Base-by-base conservation (phyloP, 2,329 filamentous ascomycete species). In the Fulvia fulva region DNA sequence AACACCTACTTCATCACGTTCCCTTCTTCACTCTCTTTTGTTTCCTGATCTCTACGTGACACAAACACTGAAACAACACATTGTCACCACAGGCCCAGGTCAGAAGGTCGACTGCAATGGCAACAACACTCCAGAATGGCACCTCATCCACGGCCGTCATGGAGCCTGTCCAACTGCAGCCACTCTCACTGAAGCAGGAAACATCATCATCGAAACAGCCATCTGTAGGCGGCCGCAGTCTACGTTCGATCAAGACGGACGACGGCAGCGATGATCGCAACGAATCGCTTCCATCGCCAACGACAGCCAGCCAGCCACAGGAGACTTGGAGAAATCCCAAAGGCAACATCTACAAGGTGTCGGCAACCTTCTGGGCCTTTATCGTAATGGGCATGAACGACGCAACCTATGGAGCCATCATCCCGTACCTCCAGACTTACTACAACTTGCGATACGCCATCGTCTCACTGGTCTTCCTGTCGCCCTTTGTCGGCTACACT, bases 381-480 rank as follows among this genome's bases (percentile, higher is more conserved):
- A 74, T 86, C 21, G 76, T 88, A 30, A 83, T 88, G 77, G 87
- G 87, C 6, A 81, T 86, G 75, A 88, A 87, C 65, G 87, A 90
- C 73, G 87, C 63, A 3, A 65, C 63, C 21, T 69, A 72, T 34
- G 70, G 70, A 32, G 75, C 77, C 19, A 71, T 81, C 63, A 80
- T 82, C 53, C 79, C 80, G 32, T 82, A 81, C 64, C 76, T 87
- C 43, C 83, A 87, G 75, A 72, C 72, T 12, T 87, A 87, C 74
- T 89, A 89, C 73, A 54, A 75, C 51, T 75, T 88, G 53, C 78
- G 75, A 49, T 88, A 88, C 69, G 81, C 83, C 3, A 74, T 87
- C 55, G 81, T 89, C 3, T 87, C 87, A 0, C 77, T 88, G 1
- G 74, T 89, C 45, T 90, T 89, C 70, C 76, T 89, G 11, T 81